Evolutionary conservation across 73 alveolate genomes (phyloP).

Genomic region (Tetrahymena elliotti): DNA sequence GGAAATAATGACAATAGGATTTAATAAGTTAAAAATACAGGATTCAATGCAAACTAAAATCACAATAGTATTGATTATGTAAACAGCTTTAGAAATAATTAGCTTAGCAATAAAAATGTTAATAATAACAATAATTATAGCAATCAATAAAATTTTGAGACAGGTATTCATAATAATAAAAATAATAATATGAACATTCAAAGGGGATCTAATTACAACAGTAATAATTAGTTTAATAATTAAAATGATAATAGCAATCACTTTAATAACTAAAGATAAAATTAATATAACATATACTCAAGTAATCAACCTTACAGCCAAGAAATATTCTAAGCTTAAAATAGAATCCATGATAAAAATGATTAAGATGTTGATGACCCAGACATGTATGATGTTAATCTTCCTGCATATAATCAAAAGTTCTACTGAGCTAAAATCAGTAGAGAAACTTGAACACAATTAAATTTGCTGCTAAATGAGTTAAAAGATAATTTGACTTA

Average conservation of each 20-base stretch:
- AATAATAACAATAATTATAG: too few relatives aligned
- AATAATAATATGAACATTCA: neutral
- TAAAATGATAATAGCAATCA: neutral
- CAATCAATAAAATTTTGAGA: too few relatives aligned
- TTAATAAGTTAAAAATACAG: neutral
- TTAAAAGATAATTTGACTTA: too few relatives aligned
- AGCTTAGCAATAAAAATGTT: neutral
- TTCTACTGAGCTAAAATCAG: neutral
- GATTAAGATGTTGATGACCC: neutral
- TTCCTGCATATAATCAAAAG: neutral
- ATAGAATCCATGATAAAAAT: neutral
- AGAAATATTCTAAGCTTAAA: neutral
- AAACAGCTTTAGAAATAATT: neutral
- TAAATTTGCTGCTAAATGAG: too few relatives aligned
- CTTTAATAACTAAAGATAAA: neutral
- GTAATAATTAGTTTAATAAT: neutral
- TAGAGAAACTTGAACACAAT: too few relatives aligned
- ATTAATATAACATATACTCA: neutral
- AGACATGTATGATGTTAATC: neutral
- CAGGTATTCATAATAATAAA: neutral
- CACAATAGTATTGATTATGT: neutral
- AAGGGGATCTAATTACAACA: neutral
- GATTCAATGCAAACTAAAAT: neutral
- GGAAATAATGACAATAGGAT: neutral
- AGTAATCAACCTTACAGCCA: neutral